Conservation (phyloP, 2,329 filamentous ascomycete genomes). For the Monilinia fructicola region DNA sequence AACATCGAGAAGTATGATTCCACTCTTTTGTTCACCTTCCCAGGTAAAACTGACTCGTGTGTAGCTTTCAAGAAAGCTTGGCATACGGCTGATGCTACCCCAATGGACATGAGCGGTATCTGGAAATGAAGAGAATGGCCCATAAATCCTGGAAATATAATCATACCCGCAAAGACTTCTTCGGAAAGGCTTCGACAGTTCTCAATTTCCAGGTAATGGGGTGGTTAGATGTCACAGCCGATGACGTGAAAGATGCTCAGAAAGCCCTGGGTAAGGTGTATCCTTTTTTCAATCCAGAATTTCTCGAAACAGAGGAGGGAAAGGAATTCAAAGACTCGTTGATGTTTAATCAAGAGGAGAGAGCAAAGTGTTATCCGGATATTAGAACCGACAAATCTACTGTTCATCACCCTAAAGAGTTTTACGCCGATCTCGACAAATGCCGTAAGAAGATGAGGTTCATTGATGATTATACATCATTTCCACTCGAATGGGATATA, state of each 20-base stretch:
- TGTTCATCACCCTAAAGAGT: conserved; percentile 40
- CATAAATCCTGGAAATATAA: conserved; percentile 37
- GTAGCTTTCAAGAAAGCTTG: conserved; percentile 46
- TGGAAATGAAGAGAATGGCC: conserved; percentile 43
- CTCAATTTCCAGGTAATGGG: conserved; percentile 40
- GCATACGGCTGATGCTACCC: conserved; percentile 48
- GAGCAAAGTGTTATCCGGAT: conserved; percentile 44
- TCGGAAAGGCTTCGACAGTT: conserved; percentile 26
- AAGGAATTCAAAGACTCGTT: conserved; percentile 41
- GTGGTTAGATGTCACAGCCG: conserved; percentile 36
- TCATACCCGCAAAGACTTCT: conserved; percentile 26
- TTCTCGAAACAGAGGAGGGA: conserved; percentile 43
- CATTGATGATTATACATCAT: conserved; percentile 36
- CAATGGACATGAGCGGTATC: conserved; percentile 43
- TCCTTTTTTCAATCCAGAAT: conserved; percentile 44
- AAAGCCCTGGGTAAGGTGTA: conserved; percentile 43
- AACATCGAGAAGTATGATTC: conserved; percentile 37
- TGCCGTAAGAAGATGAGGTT: conserved; percentile 26
- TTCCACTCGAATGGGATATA: conserved; percentile 45
- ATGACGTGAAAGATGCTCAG: conserved; percentile 40
- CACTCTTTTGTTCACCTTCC: neutral
- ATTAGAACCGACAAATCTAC: conserved; percentile 44
- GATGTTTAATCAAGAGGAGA: conserved; percentile 45
- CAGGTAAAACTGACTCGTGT: neutral
- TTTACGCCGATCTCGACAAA: conserved; percentile 41